Conservation (phyloP, 345 rosid species). For the Citrus mangshanensis region DNA sequence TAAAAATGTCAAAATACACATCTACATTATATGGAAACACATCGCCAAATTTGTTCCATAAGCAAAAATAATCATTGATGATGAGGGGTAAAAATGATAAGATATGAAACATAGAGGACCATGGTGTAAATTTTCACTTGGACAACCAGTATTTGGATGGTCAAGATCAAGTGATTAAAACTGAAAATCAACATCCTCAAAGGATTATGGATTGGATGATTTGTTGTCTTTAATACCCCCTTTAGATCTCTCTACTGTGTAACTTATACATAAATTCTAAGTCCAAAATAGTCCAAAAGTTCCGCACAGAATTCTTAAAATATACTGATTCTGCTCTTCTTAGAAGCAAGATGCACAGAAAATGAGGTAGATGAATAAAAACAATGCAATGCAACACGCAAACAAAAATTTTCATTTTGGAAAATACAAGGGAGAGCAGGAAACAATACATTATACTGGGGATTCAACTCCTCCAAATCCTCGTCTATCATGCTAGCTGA, state of each 20-base stretch:
- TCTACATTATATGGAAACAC: no score
- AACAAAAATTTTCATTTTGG: neutral
- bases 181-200: no score
- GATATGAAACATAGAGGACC: no score
- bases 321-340: neutral
- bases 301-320: neutral
- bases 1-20: no score
- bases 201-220: no score
- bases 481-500: constrained; percentile 30
- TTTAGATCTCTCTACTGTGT: neutral
- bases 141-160: no score
- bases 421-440: neutral
- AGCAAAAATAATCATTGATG: no score
- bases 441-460: constrained; percentile 33
- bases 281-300: neutral
- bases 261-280: neutral
- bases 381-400: neutral
- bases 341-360: neutral
- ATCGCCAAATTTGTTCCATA: no score
- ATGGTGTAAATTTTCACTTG: no score
- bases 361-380: neutral
- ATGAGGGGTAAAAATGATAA: no score
- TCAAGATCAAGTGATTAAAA: no score
- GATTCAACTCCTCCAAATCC: constrained; percentile 31
- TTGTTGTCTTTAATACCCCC: neutral